Percentiles rank a stretch among this genome's conserved stretches.
Conservation (phyloP, 2,329 filamentous ascomycete genomes). For the Aspergillus candidus region DNA sequence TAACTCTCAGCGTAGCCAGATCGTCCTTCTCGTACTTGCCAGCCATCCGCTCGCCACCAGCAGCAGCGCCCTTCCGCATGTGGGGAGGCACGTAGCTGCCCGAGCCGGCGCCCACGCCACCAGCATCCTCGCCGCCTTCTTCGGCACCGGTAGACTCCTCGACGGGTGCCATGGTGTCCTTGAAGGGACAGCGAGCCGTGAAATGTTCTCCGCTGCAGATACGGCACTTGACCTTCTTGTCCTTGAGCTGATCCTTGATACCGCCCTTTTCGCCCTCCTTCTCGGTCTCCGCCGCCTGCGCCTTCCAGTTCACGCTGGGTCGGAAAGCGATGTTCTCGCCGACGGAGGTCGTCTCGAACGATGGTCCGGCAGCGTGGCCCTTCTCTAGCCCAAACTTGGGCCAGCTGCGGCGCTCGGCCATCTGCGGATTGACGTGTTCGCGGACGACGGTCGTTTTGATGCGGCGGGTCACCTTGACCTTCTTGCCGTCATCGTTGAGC, state of each 20-base stretch:
- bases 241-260: conserved; percentile 69
- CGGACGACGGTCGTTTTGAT: conserved; percentile 88
- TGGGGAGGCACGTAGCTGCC: conserved; percentile 93
- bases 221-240: conserved; percentile 99
- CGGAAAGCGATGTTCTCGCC: conserved; percentile 98
- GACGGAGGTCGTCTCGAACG: conserved; percentile 82
- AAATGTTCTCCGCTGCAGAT: conserved; percentile 99
- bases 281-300: conserved; percentile 68
- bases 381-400: conserved; percentile 85
- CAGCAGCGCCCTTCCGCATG: conserved; percentile 62
- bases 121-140: conserved; percentile 43
- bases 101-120: conserved; percentile 58
- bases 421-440: conserved; percentile 91
- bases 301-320: conserved; percentile 89
- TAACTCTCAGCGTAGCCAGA: conserved; percentile 90
- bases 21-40: conserved; percentile 97
- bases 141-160: conserved; percentile 37
- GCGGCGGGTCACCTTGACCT: conserved; percentile 93
- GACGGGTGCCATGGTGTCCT: conserved; percentile 89
- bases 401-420: conserved; percentile 92
- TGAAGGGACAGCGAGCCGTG: conserved; percentile 97
- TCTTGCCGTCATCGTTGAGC: conserved; percentile 88
- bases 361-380: conserved; percentile 76
- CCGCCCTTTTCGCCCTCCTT: conserved; percentile 53
- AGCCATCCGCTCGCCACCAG: conserved; percentile 71